A percentile compares a stretch with the other conserved stretches of the same genome.
phyloP scores from a whole-genome alignment of 495 filamentous ascomycete species.

The Talaromyces borbonicus region DNA sequence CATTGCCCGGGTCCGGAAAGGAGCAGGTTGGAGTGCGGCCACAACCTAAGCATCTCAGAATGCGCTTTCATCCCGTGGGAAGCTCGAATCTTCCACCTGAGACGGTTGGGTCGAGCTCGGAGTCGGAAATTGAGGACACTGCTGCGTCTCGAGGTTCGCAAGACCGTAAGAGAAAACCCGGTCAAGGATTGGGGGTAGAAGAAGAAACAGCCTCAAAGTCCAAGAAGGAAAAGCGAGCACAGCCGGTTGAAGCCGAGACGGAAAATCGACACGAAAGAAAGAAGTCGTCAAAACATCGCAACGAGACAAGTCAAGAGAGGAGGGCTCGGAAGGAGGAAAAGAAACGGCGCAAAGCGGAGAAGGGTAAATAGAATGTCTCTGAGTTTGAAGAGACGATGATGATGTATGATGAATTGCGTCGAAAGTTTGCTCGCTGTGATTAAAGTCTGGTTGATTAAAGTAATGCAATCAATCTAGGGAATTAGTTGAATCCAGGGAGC shows the following conservation, averaged over 20 bases:
- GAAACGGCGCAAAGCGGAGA: constrained; percentile 35
- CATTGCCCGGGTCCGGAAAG: constrained; percentile 27
- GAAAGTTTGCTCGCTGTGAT: too few relatives aligned
- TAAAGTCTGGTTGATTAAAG: too few relatives aligned
- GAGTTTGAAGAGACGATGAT: too few relatives aligned
- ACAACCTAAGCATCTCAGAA: constrained; percentile 50
- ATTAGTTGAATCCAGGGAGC: too few relatives aligned
- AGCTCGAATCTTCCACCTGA: constrained; percentile 34
- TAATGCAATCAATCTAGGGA: too few relatives aligned
- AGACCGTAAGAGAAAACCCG: constrained; percentile 31
- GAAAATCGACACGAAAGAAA: constrained; percentile 22
- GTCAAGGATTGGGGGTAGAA: constrained; percentile 22
- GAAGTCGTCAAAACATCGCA: constrained; percentile 29
- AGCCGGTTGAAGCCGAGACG: constrained; percentile 4
- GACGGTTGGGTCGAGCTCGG: constrained; percentile 38
- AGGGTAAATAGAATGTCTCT: constrained; percentile 17
- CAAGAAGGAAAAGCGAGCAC: constrained; percentile 35
- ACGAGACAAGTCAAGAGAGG: constrained; percentile 12
- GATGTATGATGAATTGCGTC: too few relatives aligned
- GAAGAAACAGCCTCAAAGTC: constrained; percentile 36
- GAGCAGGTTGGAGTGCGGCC: constrained; percentile 25
- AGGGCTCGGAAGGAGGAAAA: constrained; percentile 24
- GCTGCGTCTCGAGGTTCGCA: constrained; percentile 29
- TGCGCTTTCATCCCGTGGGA: constrained; percentile 49
- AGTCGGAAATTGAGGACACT: constrained; percentile 31